phyloP scores from a whole-genome alignment of 2,329 filamentous ascomycete genomes.

The Hymenoscyphus salicellus region DNA sequence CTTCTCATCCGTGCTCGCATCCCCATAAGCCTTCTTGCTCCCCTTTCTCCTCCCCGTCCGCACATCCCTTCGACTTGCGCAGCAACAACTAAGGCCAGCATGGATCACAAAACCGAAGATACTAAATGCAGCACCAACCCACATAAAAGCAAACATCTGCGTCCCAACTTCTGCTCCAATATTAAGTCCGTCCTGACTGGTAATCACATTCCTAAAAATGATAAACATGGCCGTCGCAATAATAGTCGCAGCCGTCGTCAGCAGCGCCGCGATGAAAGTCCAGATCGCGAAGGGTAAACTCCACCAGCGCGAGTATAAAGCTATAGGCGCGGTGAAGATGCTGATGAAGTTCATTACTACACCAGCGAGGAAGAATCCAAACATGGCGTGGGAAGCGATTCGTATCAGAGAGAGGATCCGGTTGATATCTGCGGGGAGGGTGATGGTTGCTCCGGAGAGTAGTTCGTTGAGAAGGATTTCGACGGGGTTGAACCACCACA shows the following conservation, averaged over 20 bases:
- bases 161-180: conserved; percentile 66
- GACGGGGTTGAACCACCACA: conserved; percentile 93
- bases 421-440: conserved; percentile 70
- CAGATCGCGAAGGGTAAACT: conserved; percentile 67
- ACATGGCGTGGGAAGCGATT: conserved; percentile 80
- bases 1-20: conserved; percentile 21
- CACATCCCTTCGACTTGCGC: conserved; percentile 38
- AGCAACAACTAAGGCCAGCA: conserved; percentile 75
- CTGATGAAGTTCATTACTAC: conserved; percentile 68
- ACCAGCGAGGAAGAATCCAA: conserved; percentile 76
- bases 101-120: conserved; percentile 72
- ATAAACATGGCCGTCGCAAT: conserved; percentile 82
- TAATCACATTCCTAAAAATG: conserved; percentile 75
- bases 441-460: conserved; percentile 77
- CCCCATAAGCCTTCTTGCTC: conserved; percentile 29
- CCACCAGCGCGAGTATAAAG: conserved; percentile 49
- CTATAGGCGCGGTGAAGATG: conserved; percentile 57
- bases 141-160: conserved; percentile 85
- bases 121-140: conserved; percentile 68
- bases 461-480: conserved; percentile 76
- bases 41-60: conserved; percentile 33
- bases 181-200: conserved; percentile 69
- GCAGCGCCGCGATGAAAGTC: conserved; percentile 63
- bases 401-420: conserved; percentile 71
- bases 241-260: conserved; percentile 66